phyloP scores from a whole-genome alignment of 495 filamentous ascomycete species.

The Xylaria curta region DNA sequence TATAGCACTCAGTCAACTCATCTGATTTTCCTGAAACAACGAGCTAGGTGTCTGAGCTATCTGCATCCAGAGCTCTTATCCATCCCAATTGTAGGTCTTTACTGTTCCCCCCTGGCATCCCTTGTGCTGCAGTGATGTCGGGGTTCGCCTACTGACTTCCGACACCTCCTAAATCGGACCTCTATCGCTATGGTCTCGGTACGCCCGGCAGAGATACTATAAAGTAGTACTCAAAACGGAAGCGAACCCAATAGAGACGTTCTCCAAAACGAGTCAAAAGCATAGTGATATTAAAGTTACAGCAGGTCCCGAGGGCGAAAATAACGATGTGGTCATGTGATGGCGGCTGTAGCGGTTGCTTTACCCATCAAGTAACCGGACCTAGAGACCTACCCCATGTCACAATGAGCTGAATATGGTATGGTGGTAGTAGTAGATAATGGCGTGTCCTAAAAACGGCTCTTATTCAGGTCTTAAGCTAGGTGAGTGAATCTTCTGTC shows the following conservation, averaged over 20 bases:
- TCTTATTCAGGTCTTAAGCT: neutral
- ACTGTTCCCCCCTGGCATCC: neutral
- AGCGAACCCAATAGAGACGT: neutral
- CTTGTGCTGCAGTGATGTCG: neutral
- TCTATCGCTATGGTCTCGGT: neutral
- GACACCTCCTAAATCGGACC: neutral
- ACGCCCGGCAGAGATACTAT: neutral
- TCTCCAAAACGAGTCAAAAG: neutral
- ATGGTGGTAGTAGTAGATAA: neutral
- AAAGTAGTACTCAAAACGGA: neutral
- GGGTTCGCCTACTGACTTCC: neutral
- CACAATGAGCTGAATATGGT: neutral
- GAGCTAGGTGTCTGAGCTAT: too few relatives aligned
- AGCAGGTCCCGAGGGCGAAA: neutral
- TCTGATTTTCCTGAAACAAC: too few relatives aligned
- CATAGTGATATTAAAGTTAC: neutral
- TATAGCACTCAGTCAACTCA: neutral
- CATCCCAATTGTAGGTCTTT: neutral
- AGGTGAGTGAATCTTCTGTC: too few relatives aligned
- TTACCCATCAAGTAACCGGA: neutral
- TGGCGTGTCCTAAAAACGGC: neutral
- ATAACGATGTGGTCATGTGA: conserved; percentile 4
- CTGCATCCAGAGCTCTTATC: neutral
- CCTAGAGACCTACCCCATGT: neutral
- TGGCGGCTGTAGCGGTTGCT: neutral